Percentiles rank a stretch among this genome's conserved stretches.
Conservation (phyloP, 1,284 basidiomycete species). For the Grifola frondosa region DNA sequence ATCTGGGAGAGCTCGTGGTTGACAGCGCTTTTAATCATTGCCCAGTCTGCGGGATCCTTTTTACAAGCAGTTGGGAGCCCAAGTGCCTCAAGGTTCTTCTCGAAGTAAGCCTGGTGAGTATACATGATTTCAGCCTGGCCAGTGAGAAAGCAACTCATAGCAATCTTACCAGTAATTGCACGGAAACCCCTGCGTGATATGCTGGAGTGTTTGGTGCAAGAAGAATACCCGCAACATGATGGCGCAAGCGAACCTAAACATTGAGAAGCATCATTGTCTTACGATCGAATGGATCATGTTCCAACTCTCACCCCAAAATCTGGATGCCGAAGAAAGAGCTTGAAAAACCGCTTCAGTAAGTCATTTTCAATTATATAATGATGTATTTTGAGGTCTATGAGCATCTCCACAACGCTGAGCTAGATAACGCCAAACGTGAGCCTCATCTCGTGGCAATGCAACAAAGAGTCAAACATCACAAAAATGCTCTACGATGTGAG, state of each 20-base stretch:
- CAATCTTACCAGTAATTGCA: not conserved
- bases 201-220: slow-evolving; percentile 4
- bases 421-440: no score
- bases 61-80: not conserved
- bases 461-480: no score
- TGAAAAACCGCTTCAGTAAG: slow-evolving; percentile 2
- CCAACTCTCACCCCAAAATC: not conserved
- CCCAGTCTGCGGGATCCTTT: slow-evolving; percentile 7
- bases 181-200: not conserved
- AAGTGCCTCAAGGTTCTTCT: not conserved
- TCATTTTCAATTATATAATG: slow-evolving; percentile 1
- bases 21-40: slow-evolving; percentile 5
- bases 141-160: not conserved
- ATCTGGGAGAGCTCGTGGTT: slow-evolving; percentile 2
- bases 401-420: no score
- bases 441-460: no score
- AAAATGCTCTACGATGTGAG: no score
- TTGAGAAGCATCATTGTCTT: no score
- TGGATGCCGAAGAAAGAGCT: slow-evolving; percentile 4
- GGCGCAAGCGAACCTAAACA: slow-evolving; percentile 3
- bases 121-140: not conserved
- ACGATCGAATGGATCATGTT: not conserved
- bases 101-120: slow-evolving; percentile 3
- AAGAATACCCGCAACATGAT: not conserved
- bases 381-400: slow-evolving; percentile 6